A percentile compares a stretch with the other conserved stretches of the same genome.
phyloP scores from a whole-genome alignment of 2,329 filamentous ascomycete genomes.

The Trichoderma atrobrunneum region DNA sequence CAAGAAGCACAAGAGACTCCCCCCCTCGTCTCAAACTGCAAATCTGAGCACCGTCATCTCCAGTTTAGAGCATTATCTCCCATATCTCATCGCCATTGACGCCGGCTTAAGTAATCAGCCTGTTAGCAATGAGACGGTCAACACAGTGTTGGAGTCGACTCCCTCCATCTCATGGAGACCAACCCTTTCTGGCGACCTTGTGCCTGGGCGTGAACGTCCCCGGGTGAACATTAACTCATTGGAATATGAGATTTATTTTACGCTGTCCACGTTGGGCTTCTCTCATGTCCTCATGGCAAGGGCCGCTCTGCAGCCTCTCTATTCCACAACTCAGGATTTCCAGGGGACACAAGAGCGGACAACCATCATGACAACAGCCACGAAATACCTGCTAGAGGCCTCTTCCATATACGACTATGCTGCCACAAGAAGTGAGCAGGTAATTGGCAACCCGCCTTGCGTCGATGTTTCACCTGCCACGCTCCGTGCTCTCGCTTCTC shows the following conservation, averaged over 20 bases:
- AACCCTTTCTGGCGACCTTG: conserved; percentile 64
- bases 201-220: conserved; percentile 62
- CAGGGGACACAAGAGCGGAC: conserved; percentile 64
- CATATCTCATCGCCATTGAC: conserved; percentile 77
- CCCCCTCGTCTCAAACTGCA: conserved; percentile 64
- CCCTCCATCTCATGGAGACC: conserved; percentile 80
- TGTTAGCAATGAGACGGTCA: conserved; percentile 57
- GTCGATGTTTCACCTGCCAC: conserved; percentile 53
- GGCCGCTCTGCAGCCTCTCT: conserved; percentile 68
- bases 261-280: conserved; percentile 72
- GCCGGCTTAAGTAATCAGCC: conserved; percentile 59
- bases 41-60: conserved; percentile 69
- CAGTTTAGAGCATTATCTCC: conserved; percentile 73
- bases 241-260: conserved; percentile 80
- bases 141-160: conserved; percentile 59
- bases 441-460: conserved; percentile 43
- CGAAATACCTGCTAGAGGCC: conserved; percentile 73
- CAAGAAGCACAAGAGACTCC: conserved; percentile 87
- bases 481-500: conserved; percentile 55
- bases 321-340: conserved; percentile 61
- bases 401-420: conserved; percentile 76
- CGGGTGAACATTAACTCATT: conserved; percentile 70
- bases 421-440: conserved; percentile 51
- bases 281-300: conserved; percentile 71
- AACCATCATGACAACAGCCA: conserved; percentile 68